Conservation (phyloP, 352 stramenopile species). For the Phytophthora pinifolia region DNA sequence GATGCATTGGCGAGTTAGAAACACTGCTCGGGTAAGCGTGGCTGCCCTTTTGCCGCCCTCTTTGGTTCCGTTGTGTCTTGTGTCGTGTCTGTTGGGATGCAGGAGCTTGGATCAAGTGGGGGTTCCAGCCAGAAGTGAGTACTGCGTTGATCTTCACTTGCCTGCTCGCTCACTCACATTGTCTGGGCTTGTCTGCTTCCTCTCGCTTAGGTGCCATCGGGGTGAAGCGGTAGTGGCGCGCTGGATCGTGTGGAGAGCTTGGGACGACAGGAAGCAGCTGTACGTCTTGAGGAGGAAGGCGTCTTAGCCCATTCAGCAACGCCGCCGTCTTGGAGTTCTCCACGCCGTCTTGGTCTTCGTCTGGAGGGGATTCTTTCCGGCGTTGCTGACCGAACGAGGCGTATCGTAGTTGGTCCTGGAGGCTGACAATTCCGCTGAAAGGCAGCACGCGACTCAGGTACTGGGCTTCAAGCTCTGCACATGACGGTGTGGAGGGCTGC, state of each 20-base stretch:
- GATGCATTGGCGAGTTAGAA: constrained; percentile 28
- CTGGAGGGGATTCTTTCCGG: constrained; percentile 12
- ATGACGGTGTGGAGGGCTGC: constrained; percentile 22
- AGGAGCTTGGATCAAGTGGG: background rate
- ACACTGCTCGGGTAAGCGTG: constrained; percentile 23
- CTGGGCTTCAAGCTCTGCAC: constrained; percentile 41
- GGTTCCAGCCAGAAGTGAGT: background rate
- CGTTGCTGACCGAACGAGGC: constrained; percentile 40
- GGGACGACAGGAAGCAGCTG: constrained; percentile 31
- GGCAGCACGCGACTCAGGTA: constrained; percentile 51
- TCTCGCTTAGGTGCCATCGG: background rate
- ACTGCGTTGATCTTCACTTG: too few species aligned
- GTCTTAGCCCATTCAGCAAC: constrained; percentile 45
- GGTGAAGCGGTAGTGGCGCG: constrained; percentile 29
- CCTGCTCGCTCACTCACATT: too few species aligned
- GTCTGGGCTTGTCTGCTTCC: too few species aligned
- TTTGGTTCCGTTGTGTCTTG: constrained; percentile 9
- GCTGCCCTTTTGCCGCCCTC: constrained; percentile 14
- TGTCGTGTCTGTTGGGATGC: constrained; percentile 4
- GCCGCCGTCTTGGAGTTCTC: constrained; percentile 35
- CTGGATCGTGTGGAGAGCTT: constrained; percentile 8
- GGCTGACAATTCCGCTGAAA: constrained; percentile 38
- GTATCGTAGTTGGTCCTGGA: constrained; percentile 53
- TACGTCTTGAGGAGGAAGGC: constrained; percentile 47
- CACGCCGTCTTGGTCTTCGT: constrained; percentile 5